phyloP scores from a whole-genome alignment of 768 basidiomycete genomes.

The Calocybe gangraenosa region DNA sequence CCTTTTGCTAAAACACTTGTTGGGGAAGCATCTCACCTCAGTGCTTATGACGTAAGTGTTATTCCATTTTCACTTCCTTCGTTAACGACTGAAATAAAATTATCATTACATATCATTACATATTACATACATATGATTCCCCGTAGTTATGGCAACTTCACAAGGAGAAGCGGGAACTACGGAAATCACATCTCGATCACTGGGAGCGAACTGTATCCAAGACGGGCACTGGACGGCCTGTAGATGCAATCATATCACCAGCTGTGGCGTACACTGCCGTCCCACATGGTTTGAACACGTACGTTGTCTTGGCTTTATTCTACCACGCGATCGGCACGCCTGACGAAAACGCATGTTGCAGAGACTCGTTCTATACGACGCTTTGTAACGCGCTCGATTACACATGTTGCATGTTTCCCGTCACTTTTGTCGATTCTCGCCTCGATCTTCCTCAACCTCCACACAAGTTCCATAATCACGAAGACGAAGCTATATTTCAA shows the following conservation, averaged over 20 bases:
- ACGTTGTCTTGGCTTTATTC: neutral
- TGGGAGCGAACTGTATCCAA: slow-evolving; percentile 49
- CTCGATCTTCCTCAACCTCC: slow-evolving; percentile 45
- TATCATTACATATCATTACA: too few relatives aligned
- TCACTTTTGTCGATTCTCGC: slow-evolving; percentile 53
- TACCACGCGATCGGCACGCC: too few relatives aligned
- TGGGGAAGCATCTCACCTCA: slow-evolving; percentile 35
- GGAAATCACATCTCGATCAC: slow-evolving; percentile 57
- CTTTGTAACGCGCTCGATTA: slow-evolving; percentile 68
- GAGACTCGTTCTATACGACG: slow-evolving; percentile 55
- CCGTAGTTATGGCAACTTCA: slow-evolving; percentile 61
- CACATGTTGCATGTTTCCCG: slow-evolving; percentile 55
- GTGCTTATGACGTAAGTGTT: slow-evolving; percentile 36
- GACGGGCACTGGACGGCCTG: slow-evolving; percentile 64
- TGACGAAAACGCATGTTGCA: slow-evolving; percentile 17
- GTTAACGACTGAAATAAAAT: neutral
- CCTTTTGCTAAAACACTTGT: slow-evolving; percentile 42
- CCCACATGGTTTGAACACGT: slow-evolving; percentile 61
- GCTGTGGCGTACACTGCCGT: slow-evolving; percentile 56
- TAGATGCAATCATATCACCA: slow-evolving; percentile 72
- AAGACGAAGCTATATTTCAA: slow-evolving; percentile 49
- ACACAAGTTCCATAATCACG: slow-evolving; percentile 46
- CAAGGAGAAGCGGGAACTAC: slow-evolving; percentile 42
- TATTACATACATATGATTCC: too few relatives aligned
- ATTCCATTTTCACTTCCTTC: slow-evolving; percentile 7